These are phyloP conservation scores for Colletotrichum liriopes DNA, from an alignment of 2,329 filamentous ascomycete genomes.

Conservation along the genomic window DNA sequence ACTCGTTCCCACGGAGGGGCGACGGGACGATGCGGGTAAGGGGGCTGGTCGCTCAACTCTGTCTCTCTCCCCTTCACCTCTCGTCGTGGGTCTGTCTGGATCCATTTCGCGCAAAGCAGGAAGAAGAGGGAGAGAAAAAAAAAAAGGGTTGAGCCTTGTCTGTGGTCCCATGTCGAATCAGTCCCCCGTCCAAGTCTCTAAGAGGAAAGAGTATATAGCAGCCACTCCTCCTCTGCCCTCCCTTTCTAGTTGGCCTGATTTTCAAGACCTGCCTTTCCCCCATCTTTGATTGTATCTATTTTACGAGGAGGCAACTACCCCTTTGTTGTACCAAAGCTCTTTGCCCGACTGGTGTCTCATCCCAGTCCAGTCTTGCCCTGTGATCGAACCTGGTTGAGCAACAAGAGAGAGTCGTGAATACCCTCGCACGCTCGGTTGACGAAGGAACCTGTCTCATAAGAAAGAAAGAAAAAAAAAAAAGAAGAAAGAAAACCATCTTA, in stretches of 20 bases:
- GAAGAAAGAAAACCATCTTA: not conserved
- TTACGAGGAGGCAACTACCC: not conserved
- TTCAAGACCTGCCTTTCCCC: constrained; percentile 29
- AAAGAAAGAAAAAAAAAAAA: not conserved
- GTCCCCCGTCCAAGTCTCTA: not conserved
- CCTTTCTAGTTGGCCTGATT: constrained; percentile 32
- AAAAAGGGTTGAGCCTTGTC: not conserved
- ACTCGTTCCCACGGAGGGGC: constrained; percentile 45
- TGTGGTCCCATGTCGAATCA: constrained; percentile 16
- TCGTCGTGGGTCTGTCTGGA: not conserved
- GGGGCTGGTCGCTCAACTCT: constrained; percentile 9
- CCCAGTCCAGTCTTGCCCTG: not conserved
- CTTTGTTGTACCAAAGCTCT: constrained; percentile 4
- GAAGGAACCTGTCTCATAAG: not conserved
- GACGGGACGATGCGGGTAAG: constrained; percentile 38
- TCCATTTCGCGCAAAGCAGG: not conserved
- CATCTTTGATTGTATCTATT: constrained; percentile 5
- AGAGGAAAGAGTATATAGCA: constrained; percentile 33
- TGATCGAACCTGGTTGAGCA: not conserved
- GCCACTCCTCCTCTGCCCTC: constrained; percentile 1
- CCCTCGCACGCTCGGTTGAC: not conserved
- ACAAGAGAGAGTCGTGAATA: constrained; percentile 8
- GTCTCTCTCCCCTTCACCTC: not conserved
- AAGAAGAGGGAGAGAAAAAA: not conserved
- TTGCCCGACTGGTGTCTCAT: constrained; percentile 4